phyloP scores from a whole-genome alignment of 208 protist species.

The Trypanosoma cruzi region DNA sequence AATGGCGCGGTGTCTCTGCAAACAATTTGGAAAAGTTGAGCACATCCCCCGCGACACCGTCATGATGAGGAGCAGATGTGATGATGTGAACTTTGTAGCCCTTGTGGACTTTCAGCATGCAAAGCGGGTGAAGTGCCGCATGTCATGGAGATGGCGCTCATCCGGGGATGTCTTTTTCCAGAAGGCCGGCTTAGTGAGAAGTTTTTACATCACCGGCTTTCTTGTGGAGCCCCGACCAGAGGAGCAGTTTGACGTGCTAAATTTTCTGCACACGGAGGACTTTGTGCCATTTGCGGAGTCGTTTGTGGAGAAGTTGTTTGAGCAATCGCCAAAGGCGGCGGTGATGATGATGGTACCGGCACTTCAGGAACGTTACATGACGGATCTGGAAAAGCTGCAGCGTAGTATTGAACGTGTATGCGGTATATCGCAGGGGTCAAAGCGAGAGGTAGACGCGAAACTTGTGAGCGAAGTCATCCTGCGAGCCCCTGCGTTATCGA shows the following conservation, averaged over 20 bases:
- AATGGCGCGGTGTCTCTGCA: constrained; percentile 75
- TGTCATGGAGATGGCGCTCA: constrained; percentile 57
- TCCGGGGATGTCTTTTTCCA: background rate
- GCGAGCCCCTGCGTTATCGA: background rate
- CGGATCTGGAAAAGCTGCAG: constrained; percentile 40
- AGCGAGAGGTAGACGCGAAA: constrained; percentile 29
- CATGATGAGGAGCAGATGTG: constrained; percentile 44
- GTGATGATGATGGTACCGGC: constrained; percentile 66
- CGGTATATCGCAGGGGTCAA: constrained; percentile 34
- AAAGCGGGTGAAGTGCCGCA: constrained; percentile 64
- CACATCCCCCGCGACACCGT: constrained; percentile 56
- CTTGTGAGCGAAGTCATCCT: constrained; percentile 27
- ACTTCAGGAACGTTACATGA: constrained; percentile 52
- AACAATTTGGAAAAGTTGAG: constrained; percentile 49
- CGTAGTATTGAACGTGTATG: constrained; percentile 46
- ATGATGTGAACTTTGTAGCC: constrained; percentile 67
- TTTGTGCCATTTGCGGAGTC: constrained; percentile 71
- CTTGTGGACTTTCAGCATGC: constrained; percentile 77
- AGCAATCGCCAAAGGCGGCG: constrained; percentile 40
- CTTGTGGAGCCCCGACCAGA: constrained; percentile 47
- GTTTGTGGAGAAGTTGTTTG: constrained; percentile 72
- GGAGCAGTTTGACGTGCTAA: constrained; percentile 52
- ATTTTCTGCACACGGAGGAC: constrained; percentile 65
- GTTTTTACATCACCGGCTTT: constrained; percentile 80
- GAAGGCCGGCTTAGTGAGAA: constrained; percentile 2